A percentile compares a stretch with the other conserved stretches of the same genome.
Evolutionary conservation across 2,329 filamentous ascomycete genomes (phyloP).

Genomic region (Fulvia fulva): DNA sequence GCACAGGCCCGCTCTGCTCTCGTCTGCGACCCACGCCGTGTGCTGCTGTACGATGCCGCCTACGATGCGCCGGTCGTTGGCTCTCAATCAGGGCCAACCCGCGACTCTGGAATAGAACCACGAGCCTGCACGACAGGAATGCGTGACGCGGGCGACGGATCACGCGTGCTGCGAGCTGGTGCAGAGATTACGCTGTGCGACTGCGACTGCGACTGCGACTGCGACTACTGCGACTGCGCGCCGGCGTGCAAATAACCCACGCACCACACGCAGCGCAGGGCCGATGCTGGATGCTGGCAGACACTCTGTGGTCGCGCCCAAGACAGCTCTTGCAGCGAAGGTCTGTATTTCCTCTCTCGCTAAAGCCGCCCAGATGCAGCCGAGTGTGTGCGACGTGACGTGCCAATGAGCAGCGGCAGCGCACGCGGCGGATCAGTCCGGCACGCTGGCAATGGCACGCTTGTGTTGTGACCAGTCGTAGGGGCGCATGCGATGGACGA

Average conservation of each 20-base stretch:
- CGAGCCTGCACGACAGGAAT: constrained; percentile 13
- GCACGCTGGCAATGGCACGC: constrained; percentile 38
- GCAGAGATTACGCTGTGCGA: constrained; percentile 19
- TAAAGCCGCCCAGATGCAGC: constrained; percentile 8
- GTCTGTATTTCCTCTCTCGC: constrained; percentile 9
- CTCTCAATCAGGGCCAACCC: constrained; percentile 17
- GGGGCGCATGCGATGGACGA: constrained; percentile 21
- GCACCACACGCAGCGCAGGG: neutral
- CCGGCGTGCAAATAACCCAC: constrained; percentile 8
- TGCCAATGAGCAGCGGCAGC: constrained; percentile 20
- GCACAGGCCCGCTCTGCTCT: constrained; percentile 33
- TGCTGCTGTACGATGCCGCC: constrained; percentile 23
- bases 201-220: no score
- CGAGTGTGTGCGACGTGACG: constrained; percentile 12
- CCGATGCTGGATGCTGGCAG: neutral
- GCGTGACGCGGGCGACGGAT: constrained; percentile 10
- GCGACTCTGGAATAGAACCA: constrained; percentile 16
- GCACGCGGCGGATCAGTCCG: constrained; percentile 27
- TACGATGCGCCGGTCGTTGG: constrained; percentile 10
- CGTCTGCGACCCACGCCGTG: constrained; percentile 36
- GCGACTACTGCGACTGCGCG: constrained; percentile 10
- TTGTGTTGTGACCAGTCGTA: constrained; percentile 35
- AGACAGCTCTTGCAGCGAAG: constrained; percentile 12
- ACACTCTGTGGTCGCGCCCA: constrained; percentile 4
- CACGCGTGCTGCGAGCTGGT: constrained; percentile 15